These are phyloP conservation scores for Paramecium primaurelia DNA, from an alignment of 73 alveolate species.

Conservation along the genomic window DNA sequence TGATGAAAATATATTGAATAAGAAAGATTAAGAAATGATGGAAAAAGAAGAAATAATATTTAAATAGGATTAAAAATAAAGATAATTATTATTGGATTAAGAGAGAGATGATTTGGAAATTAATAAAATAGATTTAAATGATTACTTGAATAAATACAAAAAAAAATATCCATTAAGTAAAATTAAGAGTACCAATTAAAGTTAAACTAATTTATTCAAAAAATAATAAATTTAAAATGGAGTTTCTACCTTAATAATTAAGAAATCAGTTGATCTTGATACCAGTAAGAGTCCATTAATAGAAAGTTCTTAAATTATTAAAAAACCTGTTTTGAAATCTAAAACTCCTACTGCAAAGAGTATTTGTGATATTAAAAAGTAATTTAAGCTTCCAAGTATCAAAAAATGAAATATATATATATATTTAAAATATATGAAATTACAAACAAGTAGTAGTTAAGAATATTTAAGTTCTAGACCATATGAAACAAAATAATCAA, in stretches of 20 bases:
- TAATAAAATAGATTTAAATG: not conserved
- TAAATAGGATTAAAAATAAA: not conserved
- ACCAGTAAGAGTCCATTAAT: not conserved
- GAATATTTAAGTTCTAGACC: constrained; percentile 17
- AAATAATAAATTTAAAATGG: not conserved
- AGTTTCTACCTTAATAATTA: not conserved
- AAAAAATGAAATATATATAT: not conserved
- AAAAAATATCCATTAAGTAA: not conserved
- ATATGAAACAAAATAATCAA: not conserved
- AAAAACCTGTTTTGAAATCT: not conserved
- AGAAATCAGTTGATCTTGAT: constrained; percentile 27
- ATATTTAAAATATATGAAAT: not conserved
- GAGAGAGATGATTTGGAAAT: constrained; percentile 11
- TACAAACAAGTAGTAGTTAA: not conserved
- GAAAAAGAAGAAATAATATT: not conserved
- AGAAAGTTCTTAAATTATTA: not conserved
- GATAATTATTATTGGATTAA: not conserved
- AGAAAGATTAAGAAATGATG: not conserved
- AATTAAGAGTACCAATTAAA: not conserved
- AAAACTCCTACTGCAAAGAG: constrained; percentile 16
- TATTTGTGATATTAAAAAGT: not conserved
- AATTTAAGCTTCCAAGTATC: constrained; percentile 26
- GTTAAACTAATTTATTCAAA: not conserved
- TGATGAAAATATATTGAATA: not conserved
- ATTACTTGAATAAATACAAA: not conserved